Conservation (phyloP, 208 protist species). For the Crithidia sp. region DNA sequence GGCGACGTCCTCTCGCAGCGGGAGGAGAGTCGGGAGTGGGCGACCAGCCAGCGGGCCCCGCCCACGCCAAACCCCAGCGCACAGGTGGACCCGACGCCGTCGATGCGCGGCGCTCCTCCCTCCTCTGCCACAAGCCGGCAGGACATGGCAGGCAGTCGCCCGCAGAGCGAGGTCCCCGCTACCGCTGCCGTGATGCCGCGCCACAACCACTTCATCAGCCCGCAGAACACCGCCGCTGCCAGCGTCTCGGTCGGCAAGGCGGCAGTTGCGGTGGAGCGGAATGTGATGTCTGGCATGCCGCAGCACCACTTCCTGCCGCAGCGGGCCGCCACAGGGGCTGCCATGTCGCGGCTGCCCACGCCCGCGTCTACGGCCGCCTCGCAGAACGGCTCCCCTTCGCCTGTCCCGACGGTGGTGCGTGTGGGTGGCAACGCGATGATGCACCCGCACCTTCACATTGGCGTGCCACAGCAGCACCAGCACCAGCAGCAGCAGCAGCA, state of each 20-base stretch:
- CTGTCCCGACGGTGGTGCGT: conserved; percentile 8
- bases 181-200: conserved; percentile 16
- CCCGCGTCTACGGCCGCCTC: not conserved
- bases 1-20: conserved; percentile 25
- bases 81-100: not conserved
- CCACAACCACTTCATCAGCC: conserved; percentile 20
- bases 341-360: conserved; percentile 12
- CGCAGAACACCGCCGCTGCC: not conserved
- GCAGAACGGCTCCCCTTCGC: conserved; percentile 8
- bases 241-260: not conserved
- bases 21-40: conserved; percentile 32
- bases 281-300: conserved; percentile 4
- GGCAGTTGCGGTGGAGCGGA: conserved; percentile 9
- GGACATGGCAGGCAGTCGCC: conserved; percentile 1
- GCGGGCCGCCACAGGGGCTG: conserved; percentile 15
- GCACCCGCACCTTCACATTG: not conserved
- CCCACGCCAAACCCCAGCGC: conserved; percentile 1
- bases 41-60: conserved; percentile 3
- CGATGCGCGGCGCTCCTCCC: not conserved
- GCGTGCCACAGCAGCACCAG: conserved; percentile 32
- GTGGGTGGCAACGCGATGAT: not conserved
- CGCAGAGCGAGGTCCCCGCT: conserved; percentile 1
- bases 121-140: not conserved
- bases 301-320: conserved; percentile 24
- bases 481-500: conserved; percentile 16